phyloP scores from a whole-genome alignment of 1,139 yeast genomes.

The Groenewaldozyma sp. region DNA sequence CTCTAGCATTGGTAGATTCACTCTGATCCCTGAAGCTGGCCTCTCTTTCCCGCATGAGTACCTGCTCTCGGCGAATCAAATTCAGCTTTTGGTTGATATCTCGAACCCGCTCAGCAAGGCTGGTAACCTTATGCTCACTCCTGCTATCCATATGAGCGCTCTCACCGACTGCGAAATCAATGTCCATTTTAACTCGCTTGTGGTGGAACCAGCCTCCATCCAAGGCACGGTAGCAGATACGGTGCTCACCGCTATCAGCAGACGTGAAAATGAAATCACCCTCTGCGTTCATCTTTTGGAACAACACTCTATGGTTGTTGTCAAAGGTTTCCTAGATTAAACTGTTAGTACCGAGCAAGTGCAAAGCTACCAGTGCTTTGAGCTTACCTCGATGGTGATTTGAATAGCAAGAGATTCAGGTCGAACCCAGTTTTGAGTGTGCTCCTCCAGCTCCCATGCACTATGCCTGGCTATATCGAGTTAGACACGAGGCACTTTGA shows the following conservation, averaged over 20 bases:
- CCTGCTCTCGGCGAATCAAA: conserved; percentile 56
- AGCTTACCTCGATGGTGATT: conserved; percentile 40
- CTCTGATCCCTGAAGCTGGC: conserved; percentile 56
- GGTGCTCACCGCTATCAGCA: conserved; percentile 62
- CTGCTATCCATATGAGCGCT: conserved; percentile 43
- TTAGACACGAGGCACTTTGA: background rate
- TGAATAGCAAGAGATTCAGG: conserved; percentile 40
- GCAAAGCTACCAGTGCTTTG: background rate
- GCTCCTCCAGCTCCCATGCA: conserved; percentile 47
- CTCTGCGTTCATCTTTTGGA: conserved; percentile 48
- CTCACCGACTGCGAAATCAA: conserved; percentile 47
- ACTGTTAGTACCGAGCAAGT: conserved; percentile 3
- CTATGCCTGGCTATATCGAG: conserved; percentile 35
- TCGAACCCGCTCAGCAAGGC: conserved; percentile 45
- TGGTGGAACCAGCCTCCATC: conserved; percentile 50
- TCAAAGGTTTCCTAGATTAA: conserved; percentile 51
- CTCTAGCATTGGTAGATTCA: conserved; percentile 56
- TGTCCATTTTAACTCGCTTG: conserved; percentile 40
- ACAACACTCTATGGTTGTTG: conserved; percentile 56
- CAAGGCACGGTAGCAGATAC: conserved; percentile 59
- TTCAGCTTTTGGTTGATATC: conserved; percentile 45
- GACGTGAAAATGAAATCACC: conserved; percentile 67
- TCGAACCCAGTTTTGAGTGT: conserved; percentile 36
- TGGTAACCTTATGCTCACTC: conserved; percentile 39
- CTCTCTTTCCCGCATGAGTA: conserved; percentile 60